phyloP scores from a whole-genome alignment of 2,329 filamentous ascomycete genomes.

The Diaporthe ampelina region DNA sequence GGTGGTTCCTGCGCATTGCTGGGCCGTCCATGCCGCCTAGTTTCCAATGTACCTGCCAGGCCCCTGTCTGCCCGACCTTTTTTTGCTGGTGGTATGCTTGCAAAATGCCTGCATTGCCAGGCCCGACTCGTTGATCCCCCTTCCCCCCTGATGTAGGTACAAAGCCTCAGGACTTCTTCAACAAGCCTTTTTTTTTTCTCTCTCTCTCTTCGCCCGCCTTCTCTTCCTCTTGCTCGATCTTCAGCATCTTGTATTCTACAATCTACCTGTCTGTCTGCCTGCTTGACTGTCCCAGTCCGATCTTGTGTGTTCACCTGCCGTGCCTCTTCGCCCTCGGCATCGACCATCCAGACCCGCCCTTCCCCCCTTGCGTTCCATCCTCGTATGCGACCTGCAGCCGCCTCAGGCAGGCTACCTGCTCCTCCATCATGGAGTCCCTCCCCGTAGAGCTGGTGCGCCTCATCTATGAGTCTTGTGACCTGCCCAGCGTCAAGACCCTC shows the following conservation, averaged over 20 bases:
- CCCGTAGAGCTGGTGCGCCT: conserved; percentile 58
- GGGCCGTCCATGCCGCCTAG: conserved; percentile 18
- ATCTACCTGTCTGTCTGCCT: conserved; percentile 10
- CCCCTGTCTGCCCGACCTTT: conserved; percentile 18
- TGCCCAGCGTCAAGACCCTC: conserved; percentile 55
- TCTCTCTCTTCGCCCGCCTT: conserved; percentile 26
- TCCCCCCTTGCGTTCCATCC: not conserved
- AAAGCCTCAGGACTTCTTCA: conserved; percentile 33
- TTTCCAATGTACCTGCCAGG: conserved; percentile 22
- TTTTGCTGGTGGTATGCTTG: conserved; percentile 20
- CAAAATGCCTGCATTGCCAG: conserved; percentile 26
- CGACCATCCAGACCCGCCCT: conserved; percentile 20
- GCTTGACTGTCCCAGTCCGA: not conserved
- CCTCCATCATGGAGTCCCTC: conserved; percentile 46
- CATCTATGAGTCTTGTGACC: conserved; percentile 59
- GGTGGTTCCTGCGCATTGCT: conserved; percentile 21
- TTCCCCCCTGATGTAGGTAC: conserved; percentile 41
- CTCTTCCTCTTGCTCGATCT: conserved; percentile 12
- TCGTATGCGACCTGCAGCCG: conserved; percentile 40
- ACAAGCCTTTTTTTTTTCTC: not conserved
- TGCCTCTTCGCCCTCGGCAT: conserved; percentile 21
- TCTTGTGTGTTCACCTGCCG: conserved; percentile 12
- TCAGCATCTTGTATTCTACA: conserved; percentile 29
- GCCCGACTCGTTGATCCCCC: conserved; percentile 32
- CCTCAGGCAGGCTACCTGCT: conserved; percentile 39